phyloP scores from a whole-genome alignment of 2,329 filamentous ascomycete genomes.

The Fusarium foetens region DNA sequence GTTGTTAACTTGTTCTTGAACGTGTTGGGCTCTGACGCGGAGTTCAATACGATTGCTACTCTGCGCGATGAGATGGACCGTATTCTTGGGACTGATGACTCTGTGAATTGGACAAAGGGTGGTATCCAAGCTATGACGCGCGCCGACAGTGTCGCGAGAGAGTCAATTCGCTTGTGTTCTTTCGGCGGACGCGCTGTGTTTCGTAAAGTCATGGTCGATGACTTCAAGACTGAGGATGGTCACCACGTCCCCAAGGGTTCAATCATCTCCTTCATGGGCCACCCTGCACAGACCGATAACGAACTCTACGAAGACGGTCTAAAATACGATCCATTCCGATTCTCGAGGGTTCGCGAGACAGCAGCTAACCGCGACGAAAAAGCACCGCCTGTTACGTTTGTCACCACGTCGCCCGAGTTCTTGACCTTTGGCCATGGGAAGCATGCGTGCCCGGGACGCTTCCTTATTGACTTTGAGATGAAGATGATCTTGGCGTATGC shows the following conservation, averaged over 20 bases:
- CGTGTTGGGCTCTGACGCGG: constrained; percentile 49
- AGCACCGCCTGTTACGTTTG: constrained; percentile 17
- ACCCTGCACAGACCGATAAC: constrained; percentile 46
- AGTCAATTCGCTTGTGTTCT: constrained; percentile 54
- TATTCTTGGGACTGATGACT: constrained; percentile 43
- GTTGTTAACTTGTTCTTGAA: constrained; percentile 54
- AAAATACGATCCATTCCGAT: constrained; percentile 56
- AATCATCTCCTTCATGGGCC: constrained; percentile 48
- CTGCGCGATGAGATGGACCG: constrained; percentile 52
- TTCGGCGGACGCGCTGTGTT: constrained; percentile 45
- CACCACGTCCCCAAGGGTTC: constrained; percentile 47
- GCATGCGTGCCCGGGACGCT: constrained; percentile 48
- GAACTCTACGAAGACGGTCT: constrained; percentile 48
- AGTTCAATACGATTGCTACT: constrained; percentile 51
- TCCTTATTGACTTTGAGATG: constrained; percentile 47
- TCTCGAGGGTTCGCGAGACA: constrained; percentile 50
- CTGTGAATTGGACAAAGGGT: constrained; percentile 52
- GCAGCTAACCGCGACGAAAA: constrained; percentile 27
- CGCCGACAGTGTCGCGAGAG: constrained; percentile 55
- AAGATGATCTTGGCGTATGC: constrained; percentile 47
- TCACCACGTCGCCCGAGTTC: constrained; percentile 41
- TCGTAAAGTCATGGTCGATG: constrained; percentile 46
- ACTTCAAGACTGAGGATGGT: constrained; percentile 48
- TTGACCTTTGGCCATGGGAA: constrained; percentile 51
- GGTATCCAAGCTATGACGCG: constrained; percentile 51